phyloP scores from a whole-genome alignment of 2,329 filamentous ascomycete species.

The Dactylellina drechsleri region DNA sequence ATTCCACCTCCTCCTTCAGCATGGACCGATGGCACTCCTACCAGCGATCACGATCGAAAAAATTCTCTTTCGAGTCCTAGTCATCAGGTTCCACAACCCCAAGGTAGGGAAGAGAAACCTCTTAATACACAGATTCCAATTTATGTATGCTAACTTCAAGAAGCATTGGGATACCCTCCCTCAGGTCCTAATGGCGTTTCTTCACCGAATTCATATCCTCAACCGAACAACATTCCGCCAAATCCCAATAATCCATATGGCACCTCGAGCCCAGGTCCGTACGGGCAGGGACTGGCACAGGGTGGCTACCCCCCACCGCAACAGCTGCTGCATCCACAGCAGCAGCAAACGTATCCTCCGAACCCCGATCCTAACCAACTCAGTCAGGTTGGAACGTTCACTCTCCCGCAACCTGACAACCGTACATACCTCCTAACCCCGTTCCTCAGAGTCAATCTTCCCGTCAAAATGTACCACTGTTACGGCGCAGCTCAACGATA shows the following conservation, averaged over 20 bases:
- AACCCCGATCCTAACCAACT: constrained; percentile 26
- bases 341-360: constrained; percentile 6
- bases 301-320: background rate
- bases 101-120: constrained; percentile 13
- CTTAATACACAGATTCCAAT: too few relatives aligned
- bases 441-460: constrained; percentile 37
- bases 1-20: constrained; percentile 39
- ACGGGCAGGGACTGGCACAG: constrained; percentile 8
- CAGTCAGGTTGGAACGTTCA: constrained; percentile 19
- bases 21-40: constrained; percentile 26
- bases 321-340: background rate
- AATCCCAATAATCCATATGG: constrained; percentile 29
- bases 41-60: constrained; percentile 29
- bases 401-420: constrained; percentile 20
- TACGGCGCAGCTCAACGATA: constrained; percentile 49
- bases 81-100: constrained; percentile 35
- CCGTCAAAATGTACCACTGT: constrained; percentile 53
- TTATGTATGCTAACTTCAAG: constrained; percentile 18
- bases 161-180: constrained; percentile 35
- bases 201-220: constrained; percentile 15
- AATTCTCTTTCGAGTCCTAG: constrained; percentile 21
- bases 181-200: constrained; percentile 37
- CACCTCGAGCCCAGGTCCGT: constrained; percentile 24
- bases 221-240: constrained; percentile 20
- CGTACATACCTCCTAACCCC: constrained; percentile 49